Conservation (phyloP, 306 rosid species). For the Corylus heterophylla region DNA sequence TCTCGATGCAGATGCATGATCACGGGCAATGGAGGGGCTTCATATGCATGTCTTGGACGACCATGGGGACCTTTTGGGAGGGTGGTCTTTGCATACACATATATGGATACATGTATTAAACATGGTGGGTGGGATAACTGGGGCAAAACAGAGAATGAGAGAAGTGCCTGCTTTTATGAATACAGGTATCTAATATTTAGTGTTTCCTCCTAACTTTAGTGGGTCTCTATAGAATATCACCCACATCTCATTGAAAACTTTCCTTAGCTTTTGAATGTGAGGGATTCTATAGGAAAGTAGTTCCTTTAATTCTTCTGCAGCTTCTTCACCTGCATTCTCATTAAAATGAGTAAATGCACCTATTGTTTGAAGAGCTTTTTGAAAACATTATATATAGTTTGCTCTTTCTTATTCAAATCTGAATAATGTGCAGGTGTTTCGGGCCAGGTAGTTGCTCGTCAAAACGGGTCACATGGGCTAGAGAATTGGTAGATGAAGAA, state of each 20-base stretch:
- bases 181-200: slow-evolving; percentile 50
- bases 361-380: neutral
- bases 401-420: neutral
- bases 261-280: neutral
- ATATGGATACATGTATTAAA: slow-evolving; percentile 70
- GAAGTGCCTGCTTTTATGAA: slow-evolving; percentile 77
- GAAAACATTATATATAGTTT: neutral
- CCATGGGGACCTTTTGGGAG: slow-evolving; percentile 98
- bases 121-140: slow-evolving; percentile 83
- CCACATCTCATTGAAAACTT: neutral
- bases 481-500: slow-evolving; percentile 61
- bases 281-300: neutral
- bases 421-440: slow-evolving; percentile 55
- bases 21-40: slow-evolving; percentile 64
- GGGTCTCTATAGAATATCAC: neutral
- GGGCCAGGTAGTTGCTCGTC: slow-evolving; percentile 72
- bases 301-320: neutral
- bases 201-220: slow-evolving; percentile 21
- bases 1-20: slow-evolving; percentile 67
- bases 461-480: slow-evolving; percentile 65
- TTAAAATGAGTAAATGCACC: neutral
- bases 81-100: slow-evolving; percentile 78
- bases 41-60: slow-evolving; percentile 68
- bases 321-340: neutral
- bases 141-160: slow-evolving; percentile 77